phyloP scores from a whole-genome alignment of 805 yeast genomes.

The Brettanomyces naardenensis region DNA sequence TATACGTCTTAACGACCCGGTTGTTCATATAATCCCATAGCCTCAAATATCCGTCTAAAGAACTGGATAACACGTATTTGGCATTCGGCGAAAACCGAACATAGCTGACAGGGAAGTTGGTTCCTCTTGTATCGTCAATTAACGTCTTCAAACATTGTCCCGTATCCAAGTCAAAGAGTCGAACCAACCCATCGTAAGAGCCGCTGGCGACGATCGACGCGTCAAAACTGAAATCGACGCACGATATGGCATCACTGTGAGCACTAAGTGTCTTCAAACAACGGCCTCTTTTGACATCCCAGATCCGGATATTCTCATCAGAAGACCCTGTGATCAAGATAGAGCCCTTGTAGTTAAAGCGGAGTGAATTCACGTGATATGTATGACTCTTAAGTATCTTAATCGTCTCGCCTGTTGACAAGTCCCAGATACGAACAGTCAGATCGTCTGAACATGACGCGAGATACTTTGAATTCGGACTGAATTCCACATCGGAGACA shows the following conservation, averaged over 20 bases:
- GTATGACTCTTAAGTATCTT: constrained; percentile 68
- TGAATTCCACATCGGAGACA: constrained; percentile 68
- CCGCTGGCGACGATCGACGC: constrained; percentile 81
- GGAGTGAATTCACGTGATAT: constrained; percentile 68
- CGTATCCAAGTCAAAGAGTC: constrained; percentile 79
- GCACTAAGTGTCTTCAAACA: constrained; percentile 79
- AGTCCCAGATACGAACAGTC: constrained; percentile 68
- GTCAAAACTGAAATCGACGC: constrained; percentile 66
- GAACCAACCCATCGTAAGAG: constrained; percentile 82
- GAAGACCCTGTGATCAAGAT: constrained; percentile 74
- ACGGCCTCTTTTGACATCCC: constrained; percentile 74
- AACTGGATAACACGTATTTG: constrained; percentile 64
- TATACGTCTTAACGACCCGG: constrained; percentile 63
- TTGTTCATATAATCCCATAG: constrained; percentile 85
- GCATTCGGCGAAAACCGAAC: constrained; percentile 78
- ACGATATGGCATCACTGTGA: constrained; percentile 83
- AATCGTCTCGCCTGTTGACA: constrained; percentile 41
- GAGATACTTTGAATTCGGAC: constrained; percentile 62
- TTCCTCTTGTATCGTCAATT: constrained; percentile 67
- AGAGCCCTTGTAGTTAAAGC: constrained; percentile 69
- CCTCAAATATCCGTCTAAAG: constrained; percentile 71
- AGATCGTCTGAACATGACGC: constrained; percentile 87
- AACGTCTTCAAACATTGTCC: constrained; percentile 91
- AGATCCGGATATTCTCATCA: constrained; percentile 83
- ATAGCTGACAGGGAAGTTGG: constrained; percentile 69